Evolutionary conservation across 805 yeast genomes (phyloP).

Genomic region (Saturnispora gosingensis): DNA sequence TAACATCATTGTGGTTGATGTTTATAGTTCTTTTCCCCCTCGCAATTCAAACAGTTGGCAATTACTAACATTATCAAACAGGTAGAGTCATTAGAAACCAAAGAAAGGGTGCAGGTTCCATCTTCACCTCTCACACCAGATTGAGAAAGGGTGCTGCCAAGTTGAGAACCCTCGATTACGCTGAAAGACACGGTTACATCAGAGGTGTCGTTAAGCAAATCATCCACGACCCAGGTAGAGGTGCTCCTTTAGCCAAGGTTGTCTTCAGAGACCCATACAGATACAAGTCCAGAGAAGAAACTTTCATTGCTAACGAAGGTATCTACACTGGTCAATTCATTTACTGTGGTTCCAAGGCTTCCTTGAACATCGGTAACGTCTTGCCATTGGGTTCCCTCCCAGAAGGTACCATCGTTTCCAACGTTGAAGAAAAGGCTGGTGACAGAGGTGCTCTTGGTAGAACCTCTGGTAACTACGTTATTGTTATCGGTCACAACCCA

Average conservation of each 20-base stretch:
- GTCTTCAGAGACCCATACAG: constrained; percentile 99
- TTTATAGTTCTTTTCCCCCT: too few species aligned
- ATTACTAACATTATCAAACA: background rate
- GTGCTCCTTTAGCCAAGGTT: constrained; percentile 99
- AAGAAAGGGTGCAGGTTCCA: constrained; percentile 99
- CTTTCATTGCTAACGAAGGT: constrained; percentile 99
- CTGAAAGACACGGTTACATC: constrained; percentile 99
- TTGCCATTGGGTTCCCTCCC: constrained; percentile 96
- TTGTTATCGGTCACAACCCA: constrained; percentile 98
- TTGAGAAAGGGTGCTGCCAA: constrained; percentile 99
- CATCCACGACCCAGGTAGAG: constrained; percentile 99
- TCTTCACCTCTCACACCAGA: constrained; percentile 99
- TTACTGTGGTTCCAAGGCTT: constrained; percentile 98
- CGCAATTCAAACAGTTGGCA: background rate
- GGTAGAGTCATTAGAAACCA: constrained; percentile 99
- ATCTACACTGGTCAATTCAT: constrained; percentile 98
- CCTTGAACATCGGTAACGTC: constrained; percentile 93
- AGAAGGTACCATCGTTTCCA: constrained; percentile 98
- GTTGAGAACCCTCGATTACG: constrained; percentile 97
- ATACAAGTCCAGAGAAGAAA: constrained; percentile 96
- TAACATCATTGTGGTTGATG: background rate
- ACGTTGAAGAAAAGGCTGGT: constrained; percentile 98
- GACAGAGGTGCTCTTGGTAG: constrained; percentile 99
- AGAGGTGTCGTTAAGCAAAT: constrained; percentile 99
- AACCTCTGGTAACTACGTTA: constrained; percentile 99